phyloP scores from a whole-genome alignment of 208 protist genomes.

The Trypanosoma lewisi region DNA sequence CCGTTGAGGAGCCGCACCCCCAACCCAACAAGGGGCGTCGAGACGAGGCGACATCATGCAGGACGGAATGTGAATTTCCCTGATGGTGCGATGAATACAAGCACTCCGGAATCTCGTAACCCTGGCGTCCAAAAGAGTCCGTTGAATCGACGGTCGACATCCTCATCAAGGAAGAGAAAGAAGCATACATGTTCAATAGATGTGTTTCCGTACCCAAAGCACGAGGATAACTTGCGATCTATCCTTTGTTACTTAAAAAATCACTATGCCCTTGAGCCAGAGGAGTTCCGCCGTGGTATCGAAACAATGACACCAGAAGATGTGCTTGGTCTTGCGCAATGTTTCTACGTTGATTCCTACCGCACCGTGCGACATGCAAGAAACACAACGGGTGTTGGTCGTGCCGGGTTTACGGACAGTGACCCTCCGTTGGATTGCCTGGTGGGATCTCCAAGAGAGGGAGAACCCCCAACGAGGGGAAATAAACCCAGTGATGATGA shows the following conservation, averaged over 20 bases:
- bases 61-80: neutral
- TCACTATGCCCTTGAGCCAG: slow-evolving; percentile 58
- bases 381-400: slow-evolving; percentile 33
- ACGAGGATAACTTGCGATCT: slow-evolving; percentile 43
- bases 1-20: neutral
- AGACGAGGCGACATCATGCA: neutral
- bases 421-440: slow-evolving; percentile 32
- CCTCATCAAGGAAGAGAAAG: neutral
- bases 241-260: slow-evolving; percentile 68
- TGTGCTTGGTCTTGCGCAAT: slow-evolving; percentile 61
- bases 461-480: neutral
- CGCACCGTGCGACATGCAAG: slow-evolving; percentile 47
- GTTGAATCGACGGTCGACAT: neutral
- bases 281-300: slow-evolving; percentile 42
- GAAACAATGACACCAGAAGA: slow-evolving; percentile 75
- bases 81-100: neutral
- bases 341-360: slow-evolving; percentile 77
- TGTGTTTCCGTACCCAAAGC: slow-evolving; percentile 25
- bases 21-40: neutral
- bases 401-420: slow-evolving; percentile 42
- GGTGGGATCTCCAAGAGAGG: slow-evolving; percentile 4
- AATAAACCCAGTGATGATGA: neutral
- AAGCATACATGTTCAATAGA: neutral
- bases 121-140: neutral
- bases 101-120: neutral